phyloP scores from a whole-genome alignment of 2,329 filamentous ascomycete species.

The Talaromyces sp. region DNA sequence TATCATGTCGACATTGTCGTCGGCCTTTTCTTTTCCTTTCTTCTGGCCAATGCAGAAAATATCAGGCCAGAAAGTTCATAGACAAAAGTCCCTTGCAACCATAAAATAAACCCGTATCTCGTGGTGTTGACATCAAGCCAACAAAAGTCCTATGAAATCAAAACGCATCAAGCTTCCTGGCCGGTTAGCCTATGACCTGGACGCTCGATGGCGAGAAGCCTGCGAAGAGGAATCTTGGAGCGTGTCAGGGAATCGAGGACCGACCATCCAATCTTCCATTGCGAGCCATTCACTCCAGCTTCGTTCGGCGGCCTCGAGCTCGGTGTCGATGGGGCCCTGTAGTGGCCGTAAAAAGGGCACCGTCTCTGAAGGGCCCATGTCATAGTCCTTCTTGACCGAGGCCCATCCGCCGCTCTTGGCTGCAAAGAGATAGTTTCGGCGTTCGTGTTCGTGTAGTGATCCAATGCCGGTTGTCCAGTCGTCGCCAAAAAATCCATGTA shows the following conservation, averaged over 20 bases:
- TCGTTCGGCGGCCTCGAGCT: conserved; percentile 77
- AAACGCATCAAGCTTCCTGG: neutral
- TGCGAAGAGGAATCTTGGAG: conserved; percentile 35
- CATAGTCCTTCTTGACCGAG: conserved; percentile 83
- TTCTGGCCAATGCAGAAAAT: neutral
- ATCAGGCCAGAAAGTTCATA: neutral
- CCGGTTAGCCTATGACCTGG: conserved; percentile 20
- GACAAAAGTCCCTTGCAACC: too few species aligned
- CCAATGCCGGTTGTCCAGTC: conserved; percentile 80
- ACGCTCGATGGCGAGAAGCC: conserved; percentile 27
- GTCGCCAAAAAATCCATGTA: conserved; percentile 96
- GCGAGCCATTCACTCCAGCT: conserved; percentile 93
- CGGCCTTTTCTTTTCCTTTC: neutral
- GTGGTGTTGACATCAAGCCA: neutral
- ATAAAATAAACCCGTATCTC: neutral
- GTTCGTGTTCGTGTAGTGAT: conserved; percentile 78
- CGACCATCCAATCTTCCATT: conserved; percentile 99
- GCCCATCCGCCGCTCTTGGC: conserved; percentile 91
- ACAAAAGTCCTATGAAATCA: neutral
- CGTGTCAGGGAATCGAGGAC: conserved; percentile 63
- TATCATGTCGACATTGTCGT: neutral
- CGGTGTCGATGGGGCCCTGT: conserved; percentile 68
- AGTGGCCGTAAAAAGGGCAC: conserved; percentile 84
- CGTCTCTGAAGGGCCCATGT: conserved; percentile 76
- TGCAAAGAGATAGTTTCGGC: conserved; percentile 90